Percentiles rank a stretch among this genome's conserved stretches.
Evolutionary conservation across 2,329 filamentous ascomycete genomes (phyloP).

Genomic region (Orbilia blumenaviensis): DNA sequence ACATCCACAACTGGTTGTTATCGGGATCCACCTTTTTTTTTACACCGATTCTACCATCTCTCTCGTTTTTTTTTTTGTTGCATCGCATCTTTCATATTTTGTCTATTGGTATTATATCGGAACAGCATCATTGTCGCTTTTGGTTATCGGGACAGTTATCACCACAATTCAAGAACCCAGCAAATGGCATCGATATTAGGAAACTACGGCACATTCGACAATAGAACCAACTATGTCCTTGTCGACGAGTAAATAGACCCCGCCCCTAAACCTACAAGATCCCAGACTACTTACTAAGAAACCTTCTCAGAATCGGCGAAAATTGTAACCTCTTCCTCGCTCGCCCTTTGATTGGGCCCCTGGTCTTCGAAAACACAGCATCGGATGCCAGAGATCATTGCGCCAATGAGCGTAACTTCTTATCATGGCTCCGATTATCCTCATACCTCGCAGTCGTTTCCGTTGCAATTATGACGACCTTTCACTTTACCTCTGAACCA

Average conservation of each 20-base stretch:
- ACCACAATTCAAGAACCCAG: background rate
- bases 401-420: constrained; percentile 81
- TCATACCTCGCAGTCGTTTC: constrained; percentile 91
- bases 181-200: constrained; percentile 40
- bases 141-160: background rate
- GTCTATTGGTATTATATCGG: background rate
- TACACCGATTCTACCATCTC: background rate
- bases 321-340: constrained; percentile 58
- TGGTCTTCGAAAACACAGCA: constrained; percentile 77
- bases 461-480: constrained; percentile 89
- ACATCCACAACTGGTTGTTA: background rate
- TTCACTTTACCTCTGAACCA: constrained; percentile 82
- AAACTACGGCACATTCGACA: constrained; percentile 49
- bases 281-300: background rate
- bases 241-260: constrained; percentile 55
- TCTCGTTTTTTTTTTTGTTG: background rate
- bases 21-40: background rate
- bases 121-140: background rate
- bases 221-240: constrained; percentile 52
- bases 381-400: constrained; percentile 81
- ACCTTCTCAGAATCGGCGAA: constrained; percentile 18
- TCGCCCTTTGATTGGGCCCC: constrained; percentile 71
- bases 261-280: background rate
- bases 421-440: constrained; percentile 87
- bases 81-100: background rate